phyloP scores from a whole-genome alignment of 1,284 basidiomycete genomes.

The Pseudozyma tsukubaensis region DNA sequence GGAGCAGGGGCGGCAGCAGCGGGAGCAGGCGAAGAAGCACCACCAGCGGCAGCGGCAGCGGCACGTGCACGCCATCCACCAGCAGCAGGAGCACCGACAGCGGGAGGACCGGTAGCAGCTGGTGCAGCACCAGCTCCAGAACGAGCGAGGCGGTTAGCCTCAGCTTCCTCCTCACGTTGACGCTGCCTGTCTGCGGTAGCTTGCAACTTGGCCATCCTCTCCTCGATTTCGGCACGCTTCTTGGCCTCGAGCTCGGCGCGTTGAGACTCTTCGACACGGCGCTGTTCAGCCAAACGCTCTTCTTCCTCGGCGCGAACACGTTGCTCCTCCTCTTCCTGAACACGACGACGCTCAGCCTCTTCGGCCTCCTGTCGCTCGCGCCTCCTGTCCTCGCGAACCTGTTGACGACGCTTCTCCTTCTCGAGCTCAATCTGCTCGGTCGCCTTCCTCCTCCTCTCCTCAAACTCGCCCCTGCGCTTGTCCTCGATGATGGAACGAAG shows the following conservation, averaged over 20 bases:
- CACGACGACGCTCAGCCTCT: slow-evolving; percentile 58
- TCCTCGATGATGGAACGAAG: slow-evolving; percentile 76
- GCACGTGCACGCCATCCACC: slow-evolving; percentile 22
- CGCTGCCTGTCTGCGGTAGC: slow-evolving; percentile 59
- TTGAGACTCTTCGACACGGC: slow-evolving; percentile 59
- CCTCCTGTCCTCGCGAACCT: slow-evolving; percentile 48
- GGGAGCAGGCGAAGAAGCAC: slow-evolving; percentile 10
- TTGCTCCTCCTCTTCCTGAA: slow-evolving; percentile 55
- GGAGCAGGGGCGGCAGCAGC: slow-evolving; percentile 11
- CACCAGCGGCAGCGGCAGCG: slow-evolving; percentile 9
- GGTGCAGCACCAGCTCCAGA: slow-evolving; percentile 17
- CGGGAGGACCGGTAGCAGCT: slow-evolving; percentile 3
- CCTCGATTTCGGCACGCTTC: slow-evolving; percentile 66
- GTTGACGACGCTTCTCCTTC: slow-evolving; percentile 77
- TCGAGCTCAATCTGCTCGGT: slow-evolving; percentile 83
- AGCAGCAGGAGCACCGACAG: slow-evolving; percentile 21
- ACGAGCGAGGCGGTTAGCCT: slow-evolving; percentile 31
- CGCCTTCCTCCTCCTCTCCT: slow-evolving; percentile 75
- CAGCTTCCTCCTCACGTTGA: slow-evolving; percentile 58
- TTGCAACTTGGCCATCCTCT: slow-evolving; percentile 62
- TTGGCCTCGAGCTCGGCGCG: slow-evolving; percentile 64
- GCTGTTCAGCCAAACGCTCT: slow-evolving; percentile 56
- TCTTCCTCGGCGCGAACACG: slow-evolving; percentile 45
- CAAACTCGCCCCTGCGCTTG: slow-evolving; percentile 79
- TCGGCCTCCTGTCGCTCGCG: slow-evolving; percentile 54